These are phyloP conservation scores for Populus hybrid DNA, from an alignment of 441 rosid species.

Conservation along the genomic window DNA sequence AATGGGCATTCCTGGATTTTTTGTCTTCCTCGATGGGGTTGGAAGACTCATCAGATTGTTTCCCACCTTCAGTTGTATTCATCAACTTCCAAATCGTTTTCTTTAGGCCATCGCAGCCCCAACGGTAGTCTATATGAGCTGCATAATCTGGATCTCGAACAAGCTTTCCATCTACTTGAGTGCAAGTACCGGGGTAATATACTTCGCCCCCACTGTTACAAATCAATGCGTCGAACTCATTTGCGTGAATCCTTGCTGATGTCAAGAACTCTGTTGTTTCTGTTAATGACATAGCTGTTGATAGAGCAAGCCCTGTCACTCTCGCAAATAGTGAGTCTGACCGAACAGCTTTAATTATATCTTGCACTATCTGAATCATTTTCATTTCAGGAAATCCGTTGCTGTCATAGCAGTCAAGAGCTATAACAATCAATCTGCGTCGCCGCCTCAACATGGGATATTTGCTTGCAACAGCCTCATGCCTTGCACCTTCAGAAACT, in stretches of 20 bases:
- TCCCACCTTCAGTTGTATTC: conserved; percentile 56
- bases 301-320: conserved; percentile 69
- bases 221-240: conserved; percentile 80
- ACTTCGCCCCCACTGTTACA: conserved; percentile 94
- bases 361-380: conserved; percentile 60
- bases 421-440: conserved; percentile 65
- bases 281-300: conserved; percentile 75
- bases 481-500: conserved; percentile 47
- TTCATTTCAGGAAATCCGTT: conserved; percentile 64
- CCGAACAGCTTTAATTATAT: conserved; percentile 59
- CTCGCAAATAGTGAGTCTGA: conserved; percentile 56
- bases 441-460: conserved; percentile 77
- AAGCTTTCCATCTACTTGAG: conserved; percentile 68
- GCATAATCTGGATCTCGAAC: conserved; percentile 84
- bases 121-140: conserved; percentile 79
- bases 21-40: conserved; percentile 56
- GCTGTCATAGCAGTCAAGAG: conserved; percentile 69
- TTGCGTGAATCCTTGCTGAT: conserved; percentile 63
- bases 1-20: conserved; percentile 61
- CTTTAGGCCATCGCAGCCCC: conserved; percentile 89
- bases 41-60: conserved; percentile 30
- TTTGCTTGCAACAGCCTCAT: conserved; percentile 53
- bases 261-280: conserved; percentile 59
- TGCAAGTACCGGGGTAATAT: conserved; percentile 69
- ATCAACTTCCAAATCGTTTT: conserved; percentile 86